Evolutionary conservation across 495 filamentous ascomycete species (phyloP).

Genomic region (Baudoinia panamericana): DNA sequence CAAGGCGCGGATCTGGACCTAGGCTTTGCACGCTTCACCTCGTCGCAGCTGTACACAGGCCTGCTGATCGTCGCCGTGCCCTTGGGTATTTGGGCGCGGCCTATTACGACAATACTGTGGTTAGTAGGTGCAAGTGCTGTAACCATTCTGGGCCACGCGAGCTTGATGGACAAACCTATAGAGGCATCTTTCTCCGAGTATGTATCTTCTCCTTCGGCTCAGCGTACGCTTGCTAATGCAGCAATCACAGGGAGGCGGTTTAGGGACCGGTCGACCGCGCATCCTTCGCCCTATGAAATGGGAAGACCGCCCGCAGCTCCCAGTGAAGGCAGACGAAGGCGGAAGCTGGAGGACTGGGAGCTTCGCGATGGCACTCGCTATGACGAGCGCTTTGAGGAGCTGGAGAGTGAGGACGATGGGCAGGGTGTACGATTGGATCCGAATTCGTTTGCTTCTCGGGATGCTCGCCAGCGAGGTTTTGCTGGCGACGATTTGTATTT

Average conservation of each 20-base stretch:
- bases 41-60: conserved; percentile 90
- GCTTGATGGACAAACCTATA: conserved; percentile 96
- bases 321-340: conserved; percentile 38
- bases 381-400: conserved; percentile 52
- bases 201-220: no score
- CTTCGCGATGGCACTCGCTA: conserved; percentile 24
- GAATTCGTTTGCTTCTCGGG: conserved; percentile 8
- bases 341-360: conserved; percentile 42
- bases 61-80: conserved; percentile 70
- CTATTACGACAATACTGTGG: conserved; percentile 74
- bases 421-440: conserved; percentile 41
- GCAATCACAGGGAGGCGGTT: conserved; percentile 52
- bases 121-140: conserved; percentile 87
- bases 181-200: conserved; percentile 99
- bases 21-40: conserved; percentile 64
- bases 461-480: conserved; percentile 33
- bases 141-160: conserved; percentile 84
- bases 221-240: conserved; percentile 1
- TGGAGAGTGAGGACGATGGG: conserved; percentile 53
- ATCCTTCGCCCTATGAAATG: conserved; percentile 90
- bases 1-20: conserved; percentile 77
- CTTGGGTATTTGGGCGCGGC: conserved; percentile 68
- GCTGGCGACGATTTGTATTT: conserved; percentile 48
- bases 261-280: conserved; percentile 81
- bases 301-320: conserved; percentile 87